Evolutionary conservation across 1,284 basidiomycete genomes (phyloP).

Genomic region (Boletus semigastroideus): DNA sequence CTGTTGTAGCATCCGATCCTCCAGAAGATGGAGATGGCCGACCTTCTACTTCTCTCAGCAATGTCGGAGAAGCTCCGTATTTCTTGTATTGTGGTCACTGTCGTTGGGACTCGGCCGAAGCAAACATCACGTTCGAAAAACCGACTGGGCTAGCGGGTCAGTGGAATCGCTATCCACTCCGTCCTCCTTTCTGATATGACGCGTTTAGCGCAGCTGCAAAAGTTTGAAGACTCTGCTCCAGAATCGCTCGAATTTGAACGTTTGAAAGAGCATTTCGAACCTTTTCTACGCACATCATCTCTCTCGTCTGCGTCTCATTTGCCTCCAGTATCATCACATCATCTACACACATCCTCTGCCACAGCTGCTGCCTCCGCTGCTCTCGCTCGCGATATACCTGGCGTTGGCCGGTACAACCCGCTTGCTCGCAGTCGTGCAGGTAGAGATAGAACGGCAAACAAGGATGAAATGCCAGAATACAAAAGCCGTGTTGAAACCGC

Average conservation of each 20-base stretch:
- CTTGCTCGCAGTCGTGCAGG: constrained; percentile 52
- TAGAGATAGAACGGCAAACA: constrained; percentile 61
- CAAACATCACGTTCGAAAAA: constrained; percentile 93
- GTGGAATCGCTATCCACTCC: constrained; percentile 17
- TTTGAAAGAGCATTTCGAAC: constrained; percentile 93
- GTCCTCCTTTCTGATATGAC: constrained; percentile 4
- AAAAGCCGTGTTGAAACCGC: constrained; percentile 64
- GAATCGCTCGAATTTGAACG: constrained; percentile 88
- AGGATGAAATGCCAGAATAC: constrained; percentile 75
- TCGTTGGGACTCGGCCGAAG: constrained; percentile 91
- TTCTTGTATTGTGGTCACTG: constrained; percentile 91
- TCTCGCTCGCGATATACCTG: constrained; percentile 76
- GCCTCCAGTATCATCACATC: constrained; percentile 51
- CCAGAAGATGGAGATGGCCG: constrained; percentile 59
- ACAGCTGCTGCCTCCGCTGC: constrained; percentile 85
- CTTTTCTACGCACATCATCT: constrained; percentile 76
- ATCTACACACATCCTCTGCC: constrained; percentile 72
- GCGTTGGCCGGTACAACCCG: constrained; percentile 71
- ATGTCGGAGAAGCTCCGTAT: constrained; percentile 83
- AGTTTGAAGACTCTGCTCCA: constrained; percentile 80
- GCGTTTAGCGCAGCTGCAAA: constrained; percentile 79
- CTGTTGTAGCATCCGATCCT: constrained; percentile 86
- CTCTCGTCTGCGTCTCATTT: constrained; percentile 62
- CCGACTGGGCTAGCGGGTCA: constrained; percentile 89
- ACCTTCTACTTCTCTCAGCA: constrained; percentile 47